Base-by-base conservation (phyloP, 257 asterid genomes). In the Solanum gracilifrons region DNA sequence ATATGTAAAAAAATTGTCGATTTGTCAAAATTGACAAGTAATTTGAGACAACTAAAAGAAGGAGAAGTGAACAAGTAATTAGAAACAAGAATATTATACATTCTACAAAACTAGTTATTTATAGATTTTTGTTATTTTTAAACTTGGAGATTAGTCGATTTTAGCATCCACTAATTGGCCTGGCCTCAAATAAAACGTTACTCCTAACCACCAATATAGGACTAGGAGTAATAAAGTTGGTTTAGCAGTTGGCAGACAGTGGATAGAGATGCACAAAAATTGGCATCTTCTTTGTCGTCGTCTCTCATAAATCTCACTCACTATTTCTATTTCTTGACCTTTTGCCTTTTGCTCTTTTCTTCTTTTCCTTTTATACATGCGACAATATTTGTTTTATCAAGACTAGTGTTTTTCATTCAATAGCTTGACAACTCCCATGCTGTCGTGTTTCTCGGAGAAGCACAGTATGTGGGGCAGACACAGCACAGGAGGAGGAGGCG, bases 381-480 rank as follows among this genome's bases (percentile, higher is more conserved):
- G 37, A 84, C 80, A 25, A 5, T 27, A 37, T 66, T 69, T n/a
- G 66, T 69, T 69, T 69, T 15, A 25, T 62, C 84, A 41, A 41
- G 5, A 77, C 62, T 25, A 15, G 64, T 85, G 69, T 90, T 55
- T 86, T 79, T 23, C 84, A 51, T 74, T 25, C 85, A 27, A 31
- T 69, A 71, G 2, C 37, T 69, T 20, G 37, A 82, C 35, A 15
- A 88, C 76, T 69, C 90, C 90, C 86, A 69, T 88, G 89, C 86
- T 88, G 91, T 86, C 92, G 89, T 82, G 92, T 90, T 72, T 88
- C 41, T 87, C 90, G 87, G 92, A 90, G 91, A 73, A 66, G 83
- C 88, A 46, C 88, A 86, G 86, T 87, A 90, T 89, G 77, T 66
- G 74, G 94, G 90, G 87, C 33, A 39, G 90, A 87, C 86, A 92